Conservation (phyloP, 1,284 basidiomycete genomes). For the Trichosporon sp. region DNA sequence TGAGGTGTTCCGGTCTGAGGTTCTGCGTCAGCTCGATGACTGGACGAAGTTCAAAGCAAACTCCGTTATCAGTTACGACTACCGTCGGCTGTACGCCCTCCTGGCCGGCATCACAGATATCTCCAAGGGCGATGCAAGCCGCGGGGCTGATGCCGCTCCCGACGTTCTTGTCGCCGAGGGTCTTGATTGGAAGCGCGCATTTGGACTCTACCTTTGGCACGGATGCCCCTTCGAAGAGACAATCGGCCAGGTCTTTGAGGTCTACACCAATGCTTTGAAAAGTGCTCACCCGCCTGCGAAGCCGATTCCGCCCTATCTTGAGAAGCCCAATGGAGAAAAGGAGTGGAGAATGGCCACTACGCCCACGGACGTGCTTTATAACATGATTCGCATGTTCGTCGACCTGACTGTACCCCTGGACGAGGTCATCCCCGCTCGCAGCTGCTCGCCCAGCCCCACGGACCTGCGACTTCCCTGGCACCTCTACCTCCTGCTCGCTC, state of each 20-base stretch:
- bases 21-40: constrained; percentile 69
- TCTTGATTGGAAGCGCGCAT: constrained; percentile 90
- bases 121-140: constrained; percentile 55
- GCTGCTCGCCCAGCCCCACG: constrained; percentile 66
- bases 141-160: constrained; percentile 57
- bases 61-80: constrained; percentile 61
- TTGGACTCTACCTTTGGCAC: constrained; percentile 90
- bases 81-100: constrained; percentile 77
- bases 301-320: constrained; percentile 67
- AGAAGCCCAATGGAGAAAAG: constrained; percentile 43
- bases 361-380: constrained; percentile 67
- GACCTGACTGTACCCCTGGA: constrained; percentile 53
- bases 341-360: constrained; percentile 38
- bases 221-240: constrained; percentile 66
- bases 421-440: constrained; percentile 57
- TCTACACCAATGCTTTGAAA: constrained; percentile 59
- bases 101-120: constrained; percentile 72
- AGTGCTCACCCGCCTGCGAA: constrained; percentile 48
- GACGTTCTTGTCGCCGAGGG: constrained; percentile 70
- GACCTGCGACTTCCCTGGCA: constrained; percentile 91
- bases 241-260: constrained; percentile 63
- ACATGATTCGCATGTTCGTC: constrained; percentile 72
- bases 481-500: constrained; percentile 78
- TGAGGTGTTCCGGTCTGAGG: constrained; percentile 65
- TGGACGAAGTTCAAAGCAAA: constrained; percentile 79